Conservation (phyloP, 371 early-diverging fungal species). For the Syncephalastrum racemosum region DNA sequence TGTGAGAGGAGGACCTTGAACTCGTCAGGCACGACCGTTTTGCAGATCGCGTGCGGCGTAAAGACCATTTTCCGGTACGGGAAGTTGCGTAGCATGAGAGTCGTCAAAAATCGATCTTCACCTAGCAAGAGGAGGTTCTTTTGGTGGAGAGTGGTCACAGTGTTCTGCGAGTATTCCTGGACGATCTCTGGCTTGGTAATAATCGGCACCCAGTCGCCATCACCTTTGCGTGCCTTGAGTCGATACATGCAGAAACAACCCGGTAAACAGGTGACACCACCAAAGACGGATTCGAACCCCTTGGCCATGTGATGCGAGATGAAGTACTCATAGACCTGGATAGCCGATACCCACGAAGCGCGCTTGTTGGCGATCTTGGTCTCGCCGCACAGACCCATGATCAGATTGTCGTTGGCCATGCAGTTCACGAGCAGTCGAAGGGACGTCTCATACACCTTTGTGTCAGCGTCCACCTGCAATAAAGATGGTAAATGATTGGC, state of each 20-base stretch:
- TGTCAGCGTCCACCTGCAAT: slow-evolving; percentile 83
- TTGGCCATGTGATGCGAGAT: slow-evolving; percentile 93
- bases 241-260: slow-evolving; percentile 96
- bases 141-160: slow-evolving; percentile 90
- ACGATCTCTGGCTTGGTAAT: slow-evolving; percentile 87
- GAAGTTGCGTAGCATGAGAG: slow-evolving; percentile 91
- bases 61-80: slow-evolving; percentile 90
- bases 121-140: slow-evolving; percentile 93
- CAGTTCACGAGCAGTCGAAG: slow-evolving; percentile 74
- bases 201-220: slow-evolving; percentile 69
- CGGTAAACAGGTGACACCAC: slow-evolving; percentile 96
- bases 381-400: slow-evolving; percentile 88
- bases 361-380: slow-evolving; percentile 87
- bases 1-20: slow-evolving; percentile 81
- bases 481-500: background rate
- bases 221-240: slow-evolving; percentile 67
- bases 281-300: slow-evolving; percentile 94
- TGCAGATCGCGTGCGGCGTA: slow-evolving; percentile 84
- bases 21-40: slow-evolving; percentile 79
- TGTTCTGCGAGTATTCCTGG: slow-evolving; percentile 84
- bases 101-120: slow-evolving; percentile 95
- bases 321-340: slow-evolving; percentile 97
- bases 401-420: slow-evolving; percentile 74
- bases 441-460: slow-evolving; percentile 75
- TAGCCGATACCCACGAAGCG: slow-evolving; percentile 85